Evolutionary conservation across 2,329 filamentous ascomycete genomes (phyloP).

Genomic region (Beauveria asiatica): DNA sequence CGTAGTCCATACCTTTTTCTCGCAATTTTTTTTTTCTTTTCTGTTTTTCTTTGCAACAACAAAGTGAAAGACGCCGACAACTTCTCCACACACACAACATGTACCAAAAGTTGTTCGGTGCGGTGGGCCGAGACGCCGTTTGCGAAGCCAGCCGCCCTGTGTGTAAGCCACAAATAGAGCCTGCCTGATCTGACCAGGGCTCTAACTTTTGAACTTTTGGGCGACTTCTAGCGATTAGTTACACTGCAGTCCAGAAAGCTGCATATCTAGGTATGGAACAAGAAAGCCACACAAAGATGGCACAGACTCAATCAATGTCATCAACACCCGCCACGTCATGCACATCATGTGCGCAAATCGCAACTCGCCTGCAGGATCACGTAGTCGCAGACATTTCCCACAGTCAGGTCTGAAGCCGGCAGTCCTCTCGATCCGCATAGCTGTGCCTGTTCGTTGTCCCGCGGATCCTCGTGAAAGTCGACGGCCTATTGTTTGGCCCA

Average conservation of each 20-base stretch:
- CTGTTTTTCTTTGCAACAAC: background rate
- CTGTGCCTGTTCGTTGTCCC: conserved; percentile 38
- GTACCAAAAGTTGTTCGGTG: background rate
- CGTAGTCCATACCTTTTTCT: conserved; percentile 32
- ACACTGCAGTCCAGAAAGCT: too few species aligned
- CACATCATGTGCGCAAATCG: too few species aligned
- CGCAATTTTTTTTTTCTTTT: background rate
- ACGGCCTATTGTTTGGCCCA: conserved; percentile 41
- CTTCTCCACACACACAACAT: background rate
- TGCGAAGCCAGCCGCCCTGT: background rate
- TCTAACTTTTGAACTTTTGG: too few species aligned
- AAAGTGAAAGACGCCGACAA: background rate
- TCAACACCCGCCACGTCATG: too few species aligned
- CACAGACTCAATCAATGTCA: too few species aligned
- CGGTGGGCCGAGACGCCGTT: background rate
- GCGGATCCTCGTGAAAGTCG: conserved; percentile 41
- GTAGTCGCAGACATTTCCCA: too few species aligned
- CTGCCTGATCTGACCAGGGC: too few species aligned
- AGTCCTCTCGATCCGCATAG: conserved; percentile 56
- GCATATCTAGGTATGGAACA: too few species aligned
- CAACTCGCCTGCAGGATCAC: too few species aligned
- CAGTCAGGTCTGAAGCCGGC: conserved; percentile 19
- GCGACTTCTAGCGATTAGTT: too few species aligned
- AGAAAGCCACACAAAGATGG: too few species aligned
- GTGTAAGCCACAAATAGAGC: background rate